Percentiles rank a stretch among this genome's conserved stretches.
Evolutionary conservation across 305 asterid species (phyloP).

Genomic region (Andrographis paniculata): DNA sequence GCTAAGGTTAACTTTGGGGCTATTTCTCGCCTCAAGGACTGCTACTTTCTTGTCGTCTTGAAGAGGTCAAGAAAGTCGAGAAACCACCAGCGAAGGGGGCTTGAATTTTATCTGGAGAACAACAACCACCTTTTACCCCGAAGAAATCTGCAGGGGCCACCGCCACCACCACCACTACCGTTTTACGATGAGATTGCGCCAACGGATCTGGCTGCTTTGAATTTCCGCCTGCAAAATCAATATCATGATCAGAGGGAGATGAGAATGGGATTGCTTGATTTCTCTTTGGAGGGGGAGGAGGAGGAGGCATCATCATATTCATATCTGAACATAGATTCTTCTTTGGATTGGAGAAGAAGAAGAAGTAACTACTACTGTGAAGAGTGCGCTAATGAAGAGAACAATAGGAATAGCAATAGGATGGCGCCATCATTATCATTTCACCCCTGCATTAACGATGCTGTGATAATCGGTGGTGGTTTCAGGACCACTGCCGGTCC

Average conservation of each 20-base stretch:
- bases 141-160: constrained; percentile 10
- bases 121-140: constrained; percentile 6
- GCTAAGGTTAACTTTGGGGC: constrained; percentile 36
- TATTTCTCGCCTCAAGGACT: constrained; percentile 30
- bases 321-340: not conserved
- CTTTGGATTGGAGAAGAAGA: not conserved
- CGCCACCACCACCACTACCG: constrained; percentile 10
- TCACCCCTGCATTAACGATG: constrained; percentile 10
- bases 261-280: constrained; percentile 14
- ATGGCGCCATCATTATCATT: too few species aligned
- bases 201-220: constrained; percentile 18
- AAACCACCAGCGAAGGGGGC: constrained; percentile 23
- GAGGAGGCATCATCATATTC: not conserved
- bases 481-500: constrained; percentile 11
- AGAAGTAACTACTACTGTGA: not conserved
- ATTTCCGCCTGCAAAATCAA: constrained; percentile 32
- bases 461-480: constrained; percentile 1
- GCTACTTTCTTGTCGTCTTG: constrained; percentile 41
- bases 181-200: not conserved
- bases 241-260: constrained; percentile 38
- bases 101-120: constrained; percentile 10
- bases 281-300: not conserved
- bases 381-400: not conserved
- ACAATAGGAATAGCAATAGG: constrained; percentile 5
- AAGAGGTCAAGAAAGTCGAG: constrained; percentile 41